Percentiles rank a stretch among this genome's conserved stretches.
Evolutionary conservation across 352 stramenopile genomes (phyloP).

Genomic region (Globisporangium cylindrosporum): DNA sequence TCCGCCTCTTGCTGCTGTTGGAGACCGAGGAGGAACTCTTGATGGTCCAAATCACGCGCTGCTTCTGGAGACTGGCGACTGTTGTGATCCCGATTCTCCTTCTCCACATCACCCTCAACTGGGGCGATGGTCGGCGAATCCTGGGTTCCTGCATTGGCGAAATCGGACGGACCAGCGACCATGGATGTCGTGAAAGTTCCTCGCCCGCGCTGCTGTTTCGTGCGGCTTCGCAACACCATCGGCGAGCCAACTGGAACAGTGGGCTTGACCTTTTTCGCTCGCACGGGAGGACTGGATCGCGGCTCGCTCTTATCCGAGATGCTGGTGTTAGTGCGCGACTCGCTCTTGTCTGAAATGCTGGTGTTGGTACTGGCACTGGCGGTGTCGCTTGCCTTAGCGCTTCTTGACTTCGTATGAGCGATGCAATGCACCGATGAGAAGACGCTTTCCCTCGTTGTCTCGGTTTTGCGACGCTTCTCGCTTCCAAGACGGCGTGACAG

Average conservation of each 20-base stretch:
- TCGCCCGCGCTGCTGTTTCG: conserved; percentile 6
- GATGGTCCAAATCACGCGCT: conserved; percentile 3
- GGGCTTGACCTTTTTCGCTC: not conserved
- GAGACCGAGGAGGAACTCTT: not conserved
- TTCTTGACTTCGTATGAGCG: not conserved
- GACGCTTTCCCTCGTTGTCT: not conserved
- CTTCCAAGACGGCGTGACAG: not conserved
- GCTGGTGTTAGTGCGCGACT: not conserved
- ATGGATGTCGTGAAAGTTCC: conserved; percentile 10
- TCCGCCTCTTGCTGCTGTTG: not conserved
- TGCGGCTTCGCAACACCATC: not conserved
- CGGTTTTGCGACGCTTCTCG: not conserved
- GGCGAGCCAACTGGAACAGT: not conserved
- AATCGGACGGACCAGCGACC: not conserved
- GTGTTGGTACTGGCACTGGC: not conserved
- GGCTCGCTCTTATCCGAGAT: not conserved
- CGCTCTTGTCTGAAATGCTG: no score
- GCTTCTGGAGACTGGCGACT: conserved; percentile 5
- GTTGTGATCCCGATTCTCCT: conserved; percentile 6
- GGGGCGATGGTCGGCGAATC: not conserved
- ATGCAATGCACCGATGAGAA: conserved; percentile 10
- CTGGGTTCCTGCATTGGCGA: not conserved
- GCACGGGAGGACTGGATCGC: not conserved
- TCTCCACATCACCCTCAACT: not conserved
- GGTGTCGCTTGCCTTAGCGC: not conserved